Conservation (phyloP, 495 filamentous ascomycete species). For the Sporormia fimetaria region DNA sequence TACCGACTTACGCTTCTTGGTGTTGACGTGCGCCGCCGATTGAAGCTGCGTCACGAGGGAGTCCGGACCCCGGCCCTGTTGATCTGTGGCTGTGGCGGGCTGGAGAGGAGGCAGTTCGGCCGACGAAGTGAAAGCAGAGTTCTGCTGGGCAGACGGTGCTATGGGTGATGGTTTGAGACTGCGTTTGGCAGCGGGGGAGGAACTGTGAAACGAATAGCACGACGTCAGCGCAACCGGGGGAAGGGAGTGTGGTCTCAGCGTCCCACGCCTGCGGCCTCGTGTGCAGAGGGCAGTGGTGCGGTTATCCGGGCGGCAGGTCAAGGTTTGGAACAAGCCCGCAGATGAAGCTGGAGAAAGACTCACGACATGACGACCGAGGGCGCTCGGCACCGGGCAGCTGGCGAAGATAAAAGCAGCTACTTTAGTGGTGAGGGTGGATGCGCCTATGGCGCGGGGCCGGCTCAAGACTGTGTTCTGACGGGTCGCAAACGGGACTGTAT, state of each 20-base stretch:
- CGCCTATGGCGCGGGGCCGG: slow-evolving; percentile 10
- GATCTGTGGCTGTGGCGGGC: slow-evolving; percentile 2
- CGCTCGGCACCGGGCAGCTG: background rate
- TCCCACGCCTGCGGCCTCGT: too few relatives aligned
- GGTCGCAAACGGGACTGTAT: slow-evolving; percentile 8
- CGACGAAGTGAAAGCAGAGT: slow-evolving; percentile 10
- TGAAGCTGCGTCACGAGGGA: slow-evolving; percentile 11
- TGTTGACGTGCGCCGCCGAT: slow-evolving; percentile 15
- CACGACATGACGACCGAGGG: slow-evolving; percentile 23
- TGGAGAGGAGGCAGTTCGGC: slow-evolving; percentile 17
- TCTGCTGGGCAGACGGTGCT: slow-evolving; percentile 16
- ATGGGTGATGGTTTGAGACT: slow-evolving; percentile 27
- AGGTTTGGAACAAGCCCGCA: slow-evolving; percentile 4
- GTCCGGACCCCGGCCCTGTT: slow-evolving; percentile 4
- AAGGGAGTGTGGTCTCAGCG: background rate
- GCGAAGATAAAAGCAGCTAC: slow-evolving; percentile 1
- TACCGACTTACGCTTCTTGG: slow-evolving; percentile 24
- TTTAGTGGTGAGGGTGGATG: slow-evolving; percentile 12
- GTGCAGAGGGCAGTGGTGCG: too few relatives aligned
- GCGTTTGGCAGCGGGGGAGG: slow-evolving; percentile 24
- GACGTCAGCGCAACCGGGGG: slow-evolving; percentile 20
- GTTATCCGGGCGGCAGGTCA: background rate
- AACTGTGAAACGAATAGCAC: slow-evolving; percentile 23
- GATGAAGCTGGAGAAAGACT: slow-evolving; percentile 18
- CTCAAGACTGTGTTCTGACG: slow-evolving; percentile 4